phyloP scores from a whole-genome alignment of 78 protist species.

The Bigelowiella natans region DNA sequence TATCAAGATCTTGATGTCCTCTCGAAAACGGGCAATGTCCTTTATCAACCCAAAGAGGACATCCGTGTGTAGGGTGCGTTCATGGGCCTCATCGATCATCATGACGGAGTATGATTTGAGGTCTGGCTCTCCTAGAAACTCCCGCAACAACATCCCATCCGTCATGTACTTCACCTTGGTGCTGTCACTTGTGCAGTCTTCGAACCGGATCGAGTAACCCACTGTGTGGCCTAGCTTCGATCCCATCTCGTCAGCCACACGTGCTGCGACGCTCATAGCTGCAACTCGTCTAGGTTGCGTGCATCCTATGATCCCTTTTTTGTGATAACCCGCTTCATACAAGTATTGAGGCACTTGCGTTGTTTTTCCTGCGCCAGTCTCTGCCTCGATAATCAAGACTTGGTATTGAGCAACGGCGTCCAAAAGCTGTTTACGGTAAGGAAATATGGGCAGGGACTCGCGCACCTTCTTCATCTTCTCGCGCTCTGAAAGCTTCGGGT shows the following conservation, averaged over 20 bases:
- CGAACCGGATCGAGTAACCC: slow-evolving; percentile 86
- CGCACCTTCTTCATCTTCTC: slow-evolving; percentile 27
- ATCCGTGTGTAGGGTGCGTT: slow-evolving; percentile 96
- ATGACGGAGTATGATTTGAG: slow-evolving; percentile 64
- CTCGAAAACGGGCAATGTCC: slow-evolving; percentile 67
- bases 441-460: slow-evolving; percentile 61
- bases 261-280: slow-evolving; percentile 51
- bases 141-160: slow-evolving; percentile 93
- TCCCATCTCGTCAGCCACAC: slow-evolving; percentile 61
- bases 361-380: slow-evolving; percentile 90
- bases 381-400: slow-evolving; percentile 51
- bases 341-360: slow-evolving; percentile 97
- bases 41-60: slow-evolving; percentile 81
- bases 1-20: slow-evolving; percentile 73
- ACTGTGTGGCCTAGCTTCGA: slow-evolving; percentile 68
- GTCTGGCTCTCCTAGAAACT: slow-evolving; percentile 78
- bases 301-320: slow-evolving; percentile 26
- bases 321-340: slow-evolving; percentile 57
- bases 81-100: slow-evolving; percentile 98
- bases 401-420: slow-evolving; percentile 32
- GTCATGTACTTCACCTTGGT: slow-evolving; percentile 90
- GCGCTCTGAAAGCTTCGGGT: background rate
- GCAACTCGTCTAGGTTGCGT: slow-evolving; percentile 72
- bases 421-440: slow-evolving; percentile 48
- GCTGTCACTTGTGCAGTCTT: slow-evolving; percentile 69